These are phyloP conservation scores for Blastocystis sp. DNA, from an alignment of 352 stramenopile species.

Conservation along the genomic window DNA sequence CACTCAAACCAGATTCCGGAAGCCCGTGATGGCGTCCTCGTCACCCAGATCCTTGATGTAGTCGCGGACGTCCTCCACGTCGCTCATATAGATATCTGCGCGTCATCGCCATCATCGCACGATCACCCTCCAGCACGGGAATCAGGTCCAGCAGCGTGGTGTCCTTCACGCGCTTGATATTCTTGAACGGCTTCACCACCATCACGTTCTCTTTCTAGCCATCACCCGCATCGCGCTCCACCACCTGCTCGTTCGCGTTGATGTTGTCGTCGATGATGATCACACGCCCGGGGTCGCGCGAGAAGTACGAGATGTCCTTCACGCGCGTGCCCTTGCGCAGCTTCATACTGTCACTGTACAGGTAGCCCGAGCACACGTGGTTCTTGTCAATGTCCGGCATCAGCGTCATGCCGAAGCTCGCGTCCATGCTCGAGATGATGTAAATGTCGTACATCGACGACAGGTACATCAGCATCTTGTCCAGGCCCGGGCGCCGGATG, in stretches of 20 bases:
- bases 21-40: neutral
- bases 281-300: slow-evolving; percentile 6
- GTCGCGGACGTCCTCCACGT: slow-evolving; percentile 22
- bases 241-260: neutral
- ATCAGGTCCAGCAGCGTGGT: slow-evolving; percentile 47
- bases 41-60: neutral
- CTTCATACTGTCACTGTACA: neutral
- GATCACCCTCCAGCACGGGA: slow-evolving; percentile 17
- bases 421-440: neutral
- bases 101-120: neutral
- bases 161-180: neutral
- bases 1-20: neutral
- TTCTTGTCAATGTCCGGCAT: neutral
- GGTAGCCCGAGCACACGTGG: neutral
- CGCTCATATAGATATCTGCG: slow-evolving; percentile 13
- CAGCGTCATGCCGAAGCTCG: neutral
- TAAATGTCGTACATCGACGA: slow-evolving; percentile 32
- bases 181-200: slow-evolving; percentile 44
- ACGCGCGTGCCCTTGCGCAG: slow-evolving; percentile 1
- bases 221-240: neutral
- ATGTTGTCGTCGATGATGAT: slow-evolving; percentile 14
- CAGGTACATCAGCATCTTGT: slow-evolving; percentile 55
- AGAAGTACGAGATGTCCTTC: neutral
- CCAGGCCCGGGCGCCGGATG: neutral
- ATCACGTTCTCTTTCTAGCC: slow-evolving; percentile 38